phyloP scores from a whole-genome alignment of 306 rosid genomes.

The Cicer arietinum region DNA sequence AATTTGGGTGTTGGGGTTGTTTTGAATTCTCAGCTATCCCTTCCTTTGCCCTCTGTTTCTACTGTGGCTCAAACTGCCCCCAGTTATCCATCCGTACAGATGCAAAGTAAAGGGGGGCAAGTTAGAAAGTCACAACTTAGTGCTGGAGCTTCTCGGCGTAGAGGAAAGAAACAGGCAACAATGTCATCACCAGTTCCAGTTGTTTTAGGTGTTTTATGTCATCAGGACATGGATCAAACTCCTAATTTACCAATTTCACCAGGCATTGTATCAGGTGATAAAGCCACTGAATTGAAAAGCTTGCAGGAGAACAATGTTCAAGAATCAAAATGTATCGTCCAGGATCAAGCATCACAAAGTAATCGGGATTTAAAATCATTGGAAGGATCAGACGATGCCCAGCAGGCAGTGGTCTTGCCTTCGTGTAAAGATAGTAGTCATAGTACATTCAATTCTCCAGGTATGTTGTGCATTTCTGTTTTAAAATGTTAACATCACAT shows the following conservation, averaged over 20 bases:
- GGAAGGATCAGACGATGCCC: slow-evolving; percentile 48
- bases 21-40: slow-evolving; percentile 57
- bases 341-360: slow-evolving; percentile 52
- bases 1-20: slow-evolving; percentile 49
- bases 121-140: slow-evolving; percentile 66
- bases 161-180: slow-evolving; percentile 78
- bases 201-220: slow-evolving; percentile 50
- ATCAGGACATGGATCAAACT: slow-evolving; percentile 54
- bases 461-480: slow-evolving; percentile 42
- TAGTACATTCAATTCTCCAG: slow-evolving; percentile 43
- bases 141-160: slow-evolving; percentile 69
- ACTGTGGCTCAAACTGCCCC: slow-evolving; percentile 57
- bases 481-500: slow-evolving; percentile 12
- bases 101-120: slow-evolving; percentile 64
- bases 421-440: slow-evolving; percentile 43
- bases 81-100: slow-evolving; percentile 51
- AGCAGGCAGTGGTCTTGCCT: slow-evolving; percentile 55
- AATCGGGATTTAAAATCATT: slow-evolving; percentile 51
- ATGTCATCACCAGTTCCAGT: slow-evolving; percentile 50
- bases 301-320: slow-evolving; percentile 50
- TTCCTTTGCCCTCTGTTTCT: slow-evolving; percentile 54
- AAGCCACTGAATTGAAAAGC: slow-evolving; percentile 41
- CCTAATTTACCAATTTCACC: slow-evolving; percentile 48
- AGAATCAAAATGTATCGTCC: slow-evolving; percentile 49
- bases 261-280: slow-evolving; percentile 48